A percentile compares a stretch with the other conserved stretches of the same genome.
These are phyloP conservation scores for Petrea volubilis DNA, from an alignment of 257 asterid species.

Conservation along the genomic window DNA sequence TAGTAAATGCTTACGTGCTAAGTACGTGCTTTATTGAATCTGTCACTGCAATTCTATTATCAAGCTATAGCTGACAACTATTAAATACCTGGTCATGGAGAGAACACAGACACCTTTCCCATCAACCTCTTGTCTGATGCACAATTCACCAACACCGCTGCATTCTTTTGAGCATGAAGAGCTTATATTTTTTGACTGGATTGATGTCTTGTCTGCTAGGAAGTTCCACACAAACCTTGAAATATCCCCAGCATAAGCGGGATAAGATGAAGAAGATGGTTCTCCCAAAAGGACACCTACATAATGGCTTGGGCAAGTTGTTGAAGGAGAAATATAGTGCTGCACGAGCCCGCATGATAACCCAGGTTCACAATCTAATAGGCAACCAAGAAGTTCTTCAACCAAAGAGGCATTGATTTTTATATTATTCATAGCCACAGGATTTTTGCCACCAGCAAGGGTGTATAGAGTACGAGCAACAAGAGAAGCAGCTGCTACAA, in stretches of 20 bases:
- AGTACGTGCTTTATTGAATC: neutral
- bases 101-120: constrained; percentile 79
- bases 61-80: neutral
- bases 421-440: constrained; percentile 46
- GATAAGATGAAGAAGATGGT: constrained; percentile 71
- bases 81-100: constrained; percentile 81
- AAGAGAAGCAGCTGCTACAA: constrained; percentile 87
- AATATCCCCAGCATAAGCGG: constrained; percentile 66
- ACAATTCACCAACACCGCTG: constrained; percentile 60
- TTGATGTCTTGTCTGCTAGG: constrained; percentile 80
- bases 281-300: constrained; percentile 83
- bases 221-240: constrained; percentile 93
- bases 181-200: constrained; percentile 49
- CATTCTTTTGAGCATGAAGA: constrained; percentile 69
- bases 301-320: constrained; percentile 81
- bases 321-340: constrained; percentile 72
- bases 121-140: constrained; percentile 67
- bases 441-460: constrained; percentile 66
- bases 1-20: neutral
- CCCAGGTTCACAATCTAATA: constrained; percentile 83
- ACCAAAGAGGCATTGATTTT: constrained; percentile 70
- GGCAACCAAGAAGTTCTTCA: constrained; percentile 79
- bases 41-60: neutral
- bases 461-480: constrained; percentile 85
- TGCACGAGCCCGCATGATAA: constrained; percentile 74